Base-by-base conservation (phyloP, 768 basidiomycete genomes). In the Lactarius vividus region DNA sequence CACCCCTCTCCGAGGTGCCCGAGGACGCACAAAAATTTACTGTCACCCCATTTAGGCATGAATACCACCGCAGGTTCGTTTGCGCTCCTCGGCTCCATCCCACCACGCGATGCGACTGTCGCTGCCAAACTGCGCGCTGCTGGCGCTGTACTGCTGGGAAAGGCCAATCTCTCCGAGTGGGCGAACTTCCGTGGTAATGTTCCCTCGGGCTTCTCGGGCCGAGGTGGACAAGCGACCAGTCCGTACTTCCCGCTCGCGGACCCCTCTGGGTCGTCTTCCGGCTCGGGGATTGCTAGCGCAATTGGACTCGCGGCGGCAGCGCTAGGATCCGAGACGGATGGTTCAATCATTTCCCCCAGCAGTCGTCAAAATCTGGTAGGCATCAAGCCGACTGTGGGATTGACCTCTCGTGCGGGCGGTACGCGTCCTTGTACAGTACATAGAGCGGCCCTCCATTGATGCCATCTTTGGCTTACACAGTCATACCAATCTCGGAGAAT, bases 331-430 rank as follows among this genome's bases (percentile, higher is more conserved):
- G 83, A 83, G 68, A 83, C 80, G 2, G 77, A 80, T 57, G 83
- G 84, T 16, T 80, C 79, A 16, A 84, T 84, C 64, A 72, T 79
- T 39, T 78, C 73, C 9, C 84, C 83, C 0, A 76, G 78, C 44
- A 78, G 76, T 60, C 77, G 79, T n/a, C 86, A 86, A 59, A 86
- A 86, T 67, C 49, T 86, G 6, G 85, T 78, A 4, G 86, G 85
- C 0, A 83, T 87, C 56, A 86, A 85, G 69, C 84, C 86, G 0
- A 87, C 83, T 4, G 79, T 87, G 8, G 86, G 86, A 0, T 72
- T 85, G 37, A 85, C 84, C 3, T 86, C 85, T 7, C 78, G 84
- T 16, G 82, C 84, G 16, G 86, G 85, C 73, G 85, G 86, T 83
- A 16, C 52, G 52, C 29, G 26, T 54, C 52, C 23, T 1, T 18